A percentile compares a stretch with the other conserved stretches of the same genome.
Conservation (phyloP, 1,139 yeast species). For the Pichia sp. region DNA sequence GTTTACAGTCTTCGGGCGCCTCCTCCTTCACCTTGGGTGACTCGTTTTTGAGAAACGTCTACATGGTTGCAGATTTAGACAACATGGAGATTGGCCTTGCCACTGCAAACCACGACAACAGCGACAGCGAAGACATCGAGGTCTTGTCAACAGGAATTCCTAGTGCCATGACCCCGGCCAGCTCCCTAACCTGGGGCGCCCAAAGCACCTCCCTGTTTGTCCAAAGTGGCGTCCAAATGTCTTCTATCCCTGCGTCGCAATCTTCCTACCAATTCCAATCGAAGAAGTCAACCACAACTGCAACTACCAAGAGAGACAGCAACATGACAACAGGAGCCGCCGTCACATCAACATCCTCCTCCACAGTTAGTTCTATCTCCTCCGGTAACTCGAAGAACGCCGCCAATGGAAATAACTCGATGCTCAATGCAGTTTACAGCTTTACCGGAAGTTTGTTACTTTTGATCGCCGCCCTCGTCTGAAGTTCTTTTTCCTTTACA, state of each 20-base stretch:
- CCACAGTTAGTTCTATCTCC: conserved; percentile 8
- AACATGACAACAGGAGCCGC: neutral
- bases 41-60: conserved; percentile 65
- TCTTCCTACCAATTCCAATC: neutral
- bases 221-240: conserved; percentile 7
- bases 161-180: conserved; percentile 15
- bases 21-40: conserved; percentile 56
- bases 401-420: neutral
- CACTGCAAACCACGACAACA: conserved; percentile 36
- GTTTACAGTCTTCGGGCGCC: conserved; percentile 30
- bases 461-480: conserved; percentile 1
- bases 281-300: neutral
- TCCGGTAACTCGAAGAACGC: neutral
- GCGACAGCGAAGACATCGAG: conserved; percentile 11
- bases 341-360: neutral
- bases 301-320: neutral
- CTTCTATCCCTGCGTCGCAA: conserved; percentile 9
- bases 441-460: conserved; percentile 3
- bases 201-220: conserved; percentile 6
- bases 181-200: conserved; percentile 13
- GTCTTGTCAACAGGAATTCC: conserved; percentile 19
- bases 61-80: conserved; percentile 74
- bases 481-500: neutral
- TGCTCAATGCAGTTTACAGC: neutral
- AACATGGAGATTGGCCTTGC: conserved; percentile 63